Base-by-base conservation (phyloP, 148 eudicot species). In the Chenopodium formosanum region DNA sequence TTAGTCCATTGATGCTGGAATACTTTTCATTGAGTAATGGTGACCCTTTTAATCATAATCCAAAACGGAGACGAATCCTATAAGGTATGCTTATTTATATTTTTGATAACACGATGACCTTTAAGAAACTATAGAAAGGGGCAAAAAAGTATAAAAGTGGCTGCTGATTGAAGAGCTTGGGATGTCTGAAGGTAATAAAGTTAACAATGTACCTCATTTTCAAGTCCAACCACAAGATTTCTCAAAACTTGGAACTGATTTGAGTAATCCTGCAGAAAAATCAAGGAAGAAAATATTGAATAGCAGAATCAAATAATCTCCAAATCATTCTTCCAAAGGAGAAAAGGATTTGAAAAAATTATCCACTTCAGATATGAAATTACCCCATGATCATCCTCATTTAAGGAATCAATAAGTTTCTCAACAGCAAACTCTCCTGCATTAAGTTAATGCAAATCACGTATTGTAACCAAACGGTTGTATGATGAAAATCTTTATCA, bases 381-480 rank as follows among this genome's bases (percentile, higher is more conserved):
- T 89, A 93, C 97, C 94, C 74, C 86, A 73, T 64, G 74, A 67
- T 81, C 86, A 37, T 91, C 92, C 80, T 89, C 92, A 73, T 83
- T 80, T 31, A 83, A 81, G 14, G 94, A 90, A 64, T 86, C 87
- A 86, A 93, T 84, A 74, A 93, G 93, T 63, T 80, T 89, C 87
- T 90, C 88, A 32, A 93, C 82, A 46, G 94, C 93, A 88, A 84
- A 85, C 84, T 93, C 97, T 74, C 92, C 97, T 93, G 92, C 83
- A 88, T 56, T 73, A 20, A 78, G 20, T 20, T 44, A 67, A 12
- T 20, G 68, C 73, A n/a, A 62, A 10, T 66, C 56, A 46, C 7
- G 10, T 66, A 17, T 77, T 6, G 34, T 19, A 80, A n/a, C 1
- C 37, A 66, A 20, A 46, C 70, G 70, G 13, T 23, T 46, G 19